Percentiles rank a stretch among this genome's conserved stretches.
Evolutionary conservation across 371 early-diverging fungal genomes (phyloP).

Genomic region (Smittium culicis): DNA sequence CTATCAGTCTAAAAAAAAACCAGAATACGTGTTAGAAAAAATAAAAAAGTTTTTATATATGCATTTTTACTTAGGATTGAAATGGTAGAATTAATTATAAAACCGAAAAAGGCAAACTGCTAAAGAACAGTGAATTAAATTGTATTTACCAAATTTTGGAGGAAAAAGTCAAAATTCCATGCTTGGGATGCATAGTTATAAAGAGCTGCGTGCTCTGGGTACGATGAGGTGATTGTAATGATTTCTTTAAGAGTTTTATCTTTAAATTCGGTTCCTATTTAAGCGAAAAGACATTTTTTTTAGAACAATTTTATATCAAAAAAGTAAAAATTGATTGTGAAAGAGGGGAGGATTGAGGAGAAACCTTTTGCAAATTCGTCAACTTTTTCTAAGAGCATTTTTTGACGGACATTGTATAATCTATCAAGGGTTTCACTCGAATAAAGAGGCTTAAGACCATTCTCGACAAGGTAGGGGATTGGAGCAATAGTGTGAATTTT

Average conservation of each 20-base stretch:
- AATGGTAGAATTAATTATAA: background rate
- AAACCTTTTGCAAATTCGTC: constrained; percentile 24
- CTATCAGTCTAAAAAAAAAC: constrained; percentile 1
- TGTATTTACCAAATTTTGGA: constrained; percentile 30
- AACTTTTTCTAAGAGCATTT: constrained; percentile 24
- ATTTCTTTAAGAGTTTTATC: constrained; percentile 19
- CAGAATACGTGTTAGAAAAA: too few relatives aligned
- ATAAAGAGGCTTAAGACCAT: constrained; percentile 25
- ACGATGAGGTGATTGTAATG: constrained; percentile 24
- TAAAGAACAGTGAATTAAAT: background rate
- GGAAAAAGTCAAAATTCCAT: constrained; percentile 49
- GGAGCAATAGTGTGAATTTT: constrained; percentile 17
- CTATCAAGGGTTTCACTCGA: constrained; percentile 24
- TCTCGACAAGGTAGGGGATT: constrained; percentile 21
- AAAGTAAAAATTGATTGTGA: background rate
- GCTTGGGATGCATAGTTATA: constrained; percentile 48
- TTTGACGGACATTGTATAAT: constrained; percentile 28
- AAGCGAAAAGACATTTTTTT: background rate
- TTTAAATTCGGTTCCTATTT: constrained; percentile 25
- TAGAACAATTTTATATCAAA: background rate
- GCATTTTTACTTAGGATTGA: background rate
- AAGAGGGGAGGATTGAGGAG: background rate
- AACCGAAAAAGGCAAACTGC: background rate
- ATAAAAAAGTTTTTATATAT: constrained; percentile 8
- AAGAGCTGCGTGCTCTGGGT: constrained; percentile 29